Percentiles rank a stretch among this genome's conserved stretches.
These are phyloP conservation scores for Somion occarium DNA, from an alignment of 1,284 basidiomycete species.

Conservation along the genomic window DNA sequence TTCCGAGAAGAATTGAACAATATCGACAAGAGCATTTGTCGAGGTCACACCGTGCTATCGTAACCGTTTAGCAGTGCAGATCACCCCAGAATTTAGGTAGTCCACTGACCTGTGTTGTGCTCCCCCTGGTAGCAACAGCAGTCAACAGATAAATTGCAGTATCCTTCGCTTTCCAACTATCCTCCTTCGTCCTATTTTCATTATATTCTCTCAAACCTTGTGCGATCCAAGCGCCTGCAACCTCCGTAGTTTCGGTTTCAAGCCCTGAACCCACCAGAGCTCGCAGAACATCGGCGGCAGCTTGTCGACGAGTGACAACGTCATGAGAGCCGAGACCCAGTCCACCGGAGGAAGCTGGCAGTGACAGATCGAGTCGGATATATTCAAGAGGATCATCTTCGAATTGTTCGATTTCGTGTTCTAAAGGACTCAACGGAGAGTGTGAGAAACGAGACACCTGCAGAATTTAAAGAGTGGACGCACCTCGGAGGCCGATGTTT, in stretches of 20 bases:
- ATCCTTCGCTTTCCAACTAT: slow-evolving; percentile 93
- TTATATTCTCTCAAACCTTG: slow-evolving; percentile 64
- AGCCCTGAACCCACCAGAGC: slow-evolving; percentile 79
- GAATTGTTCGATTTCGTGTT: slow-evolving; percentile 93
- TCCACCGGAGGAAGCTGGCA: slow-evolving; percentile 45
- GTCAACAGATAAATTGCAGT: slow-evolving; percentile 94
- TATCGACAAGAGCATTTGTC: slow-evolving; percentile 88
- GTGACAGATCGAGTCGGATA: slow-evolving; percentile 82
- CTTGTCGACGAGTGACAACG: slow-evolving; percentile 79
- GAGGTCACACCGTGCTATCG: slow-evolving; percentile 85
- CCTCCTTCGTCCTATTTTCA: slow-evolving; percentile 50
- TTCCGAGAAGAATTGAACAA: slow-evolving; percentile 93
- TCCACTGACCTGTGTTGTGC: slow-evolving; percentile 67
- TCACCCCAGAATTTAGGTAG: not conserved
- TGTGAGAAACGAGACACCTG: not conserved
- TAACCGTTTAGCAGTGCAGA: slow-evolving; percentile 8
- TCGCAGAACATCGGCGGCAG: slow-evolving; percentile 90
- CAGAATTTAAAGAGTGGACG: slow-evolving; percentile 13
- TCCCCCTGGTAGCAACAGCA: slow-evolving; percentile 85
- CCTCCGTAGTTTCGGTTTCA: slow-evolving; percentile 79
- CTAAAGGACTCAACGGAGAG: slow-evolving; percentile 23
- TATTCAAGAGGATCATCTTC: slow-evolving; percentile 97
- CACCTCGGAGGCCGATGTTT: slow-evolving; percentile 79
- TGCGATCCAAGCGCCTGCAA: slow-evolving; percentile 81
- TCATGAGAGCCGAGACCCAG: slow-evolving; percentile 37